Base-by-base conservation (phyloP, 352 stramenopile species). In the Phytophthora crassamura region DNA sequence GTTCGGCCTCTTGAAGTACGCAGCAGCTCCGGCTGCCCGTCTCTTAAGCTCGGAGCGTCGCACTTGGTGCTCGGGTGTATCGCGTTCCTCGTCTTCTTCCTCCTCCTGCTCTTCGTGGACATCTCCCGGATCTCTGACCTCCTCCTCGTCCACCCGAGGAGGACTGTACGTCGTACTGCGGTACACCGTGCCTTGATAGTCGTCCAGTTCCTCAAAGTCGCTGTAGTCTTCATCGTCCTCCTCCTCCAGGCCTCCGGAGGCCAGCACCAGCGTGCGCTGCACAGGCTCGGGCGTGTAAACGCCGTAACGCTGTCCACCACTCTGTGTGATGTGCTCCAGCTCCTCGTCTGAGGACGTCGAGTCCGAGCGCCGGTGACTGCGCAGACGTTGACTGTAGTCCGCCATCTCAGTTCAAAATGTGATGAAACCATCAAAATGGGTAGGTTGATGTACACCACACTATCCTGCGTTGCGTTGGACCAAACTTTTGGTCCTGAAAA, bases 191-290 rank as follows among this genome's bases (percentile, higher is more conserved):
- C 48, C 61, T 38, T 33, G 60, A 34, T 77, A 79, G 38, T 79
- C 67, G 20, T 82, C 67, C 39, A 75, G 22, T 9, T 82, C 69
- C 15, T 82, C 73, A 42, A 74, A 76, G 28, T 83, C 67, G 4
- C 69, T 79, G 28, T 80, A 62, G 2, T 75, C 64, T 12, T 75
- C 61, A n/a, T 82, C 72, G 10, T 83, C 75, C 0, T 81, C 76
- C 0, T 81, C 77, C 18, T 75, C 67, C 3, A 84, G 42, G 10
- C 78, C 80, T 7, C 69, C 75, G 18, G 73, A 71, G 11, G 69
- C 69, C 64, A 86, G 70, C 41, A 75, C 64, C n/a, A 92, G 69
- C 53, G 78, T 89, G 30, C 82, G 76, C 42, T 89, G 84, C 46
- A 92, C 78, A 0, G 80, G 77, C 33, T 80, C 72, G 10, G 84